A percentile compares a stretch with the other conserved stretches of the same genome.
Conservation (phyloP, 768 basidiomycete species). For the Agaricus subrufescens region DNA sequence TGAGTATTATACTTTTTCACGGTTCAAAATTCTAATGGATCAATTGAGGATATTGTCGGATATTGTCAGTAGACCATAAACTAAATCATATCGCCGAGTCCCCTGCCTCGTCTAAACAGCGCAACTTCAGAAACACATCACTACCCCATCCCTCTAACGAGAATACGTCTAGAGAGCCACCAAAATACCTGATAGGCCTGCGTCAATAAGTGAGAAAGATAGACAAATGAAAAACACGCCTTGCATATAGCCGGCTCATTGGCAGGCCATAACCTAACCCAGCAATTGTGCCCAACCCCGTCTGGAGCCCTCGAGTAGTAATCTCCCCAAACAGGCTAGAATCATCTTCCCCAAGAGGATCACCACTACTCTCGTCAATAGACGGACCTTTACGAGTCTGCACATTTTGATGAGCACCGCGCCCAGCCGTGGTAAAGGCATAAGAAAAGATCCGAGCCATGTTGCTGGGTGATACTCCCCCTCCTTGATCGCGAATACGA, state of each 20-base stretch:
- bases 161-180: slow-evolving; percentile 77
- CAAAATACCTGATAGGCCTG: slow-evolving; percentile 56
- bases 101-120: slow-evolving; percentile 46
- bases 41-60: not conserved
- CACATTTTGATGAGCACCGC: slow-evolving; percentile 28
- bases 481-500: slow-evolving; percentile 81
- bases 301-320: slow-evolving; percentile 69
- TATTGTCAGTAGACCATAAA: not conserved
- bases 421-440: slow-evolving; percentile 83
- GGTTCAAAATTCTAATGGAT: slow-evolving; percentile 28
- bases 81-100: slow-evolving; percentile 33
- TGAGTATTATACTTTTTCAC: slow-evolving; percentile 27
- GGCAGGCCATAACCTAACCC: slow-evolving; percentile 85
- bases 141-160: slow-evolving; percentile 84
- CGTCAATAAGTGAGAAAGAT: not conserved
- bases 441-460: slow-evolving; percentile 85
- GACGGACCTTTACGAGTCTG: slow-evolving; percentile 60
- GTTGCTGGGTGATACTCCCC: slow-evolving; percentile 72
- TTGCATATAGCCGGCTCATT: slow-evolving; percentile 73
- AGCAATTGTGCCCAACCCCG: slow-evolving; percentile 84
- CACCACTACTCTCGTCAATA: slow-evolving; percentile 71
- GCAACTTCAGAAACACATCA: slow-evolving; percentile 46
- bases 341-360: slow-evolving; percentile 46
- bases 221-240: slow-evolving; percentile 27
- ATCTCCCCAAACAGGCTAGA: slow-evolving; percentile 73